Percentiles rank a stretch among this genome's conserved stretches.
phyloP scores from a whole-genome alignment of 2,329 filamentous ascomycete genomes.

The Ophiostoma ulmi region DNA sequence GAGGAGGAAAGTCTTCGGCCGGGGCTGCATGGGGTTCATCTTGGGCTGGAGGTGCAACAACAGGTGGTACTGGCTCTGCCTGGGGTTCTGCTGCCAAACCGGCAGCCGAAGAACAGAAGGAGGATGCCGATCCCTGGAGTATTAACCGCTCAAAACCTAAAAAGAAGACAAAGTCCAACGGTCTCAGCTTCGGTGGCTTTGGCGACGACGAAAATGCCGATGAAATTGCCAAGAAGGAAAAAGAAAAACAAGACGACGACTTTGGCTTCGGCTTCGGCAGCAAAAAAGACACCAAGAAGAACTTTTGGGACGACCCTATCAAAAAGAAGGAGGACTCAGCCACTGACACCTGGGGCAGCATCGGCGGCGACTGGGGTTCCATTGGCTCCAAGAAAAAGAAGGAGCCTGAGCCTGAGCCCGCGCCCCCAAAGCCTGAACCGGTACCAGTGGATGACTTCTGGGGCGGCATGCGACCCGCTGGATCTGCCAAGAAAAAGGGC shows the following conservation, averaged over 20 bases:
- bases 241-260: constrained; percentile 32
- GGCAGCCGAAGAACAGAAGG: constrained; percentile 38
- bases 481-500: constrained; percentile 38
- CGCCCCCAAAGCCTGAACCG: constrained; percentile 30
- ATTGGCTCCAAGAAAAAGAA: constrained; percentile 44
- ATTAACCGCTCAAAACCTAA: constrained; percentile 46
- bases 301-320: constrained; percentile 27
- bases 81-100: constrained; percentile 31
- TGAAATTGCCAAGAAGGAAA: constrained; percentile 30
- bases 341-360: constrained; percentile 33
- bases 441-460: constrained; percentile 27
- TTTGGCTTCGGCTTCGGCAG: constrained; percentile 34
- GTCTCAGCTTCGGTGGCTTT: constrained; percentile 45
- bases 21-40: constrained; percentile 49
- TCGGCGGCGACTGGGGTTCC: constrained; percentile 36
- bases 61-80: constrained; percentile 45
- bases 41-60: constrained; percentile 41
- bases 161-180: constrained; percentile 41
- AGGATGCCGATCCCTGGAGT: constrained; percentile 48
- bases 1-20: constrained; percentile 34
- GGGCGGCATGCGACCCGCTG: constrained; percentile 25
- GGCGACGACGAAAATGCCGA: constrained; percentile 39
- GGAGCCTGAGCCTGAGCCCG: constrained; percentile 28
- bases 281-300: constrained; percentile 37
- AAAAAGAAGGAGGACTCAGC: constrained; percentile 38